Base-by-base conservation (phyloP, 2,329 filamentous ascomycete species). In the Dothideomycetidae sp. region DNA sequence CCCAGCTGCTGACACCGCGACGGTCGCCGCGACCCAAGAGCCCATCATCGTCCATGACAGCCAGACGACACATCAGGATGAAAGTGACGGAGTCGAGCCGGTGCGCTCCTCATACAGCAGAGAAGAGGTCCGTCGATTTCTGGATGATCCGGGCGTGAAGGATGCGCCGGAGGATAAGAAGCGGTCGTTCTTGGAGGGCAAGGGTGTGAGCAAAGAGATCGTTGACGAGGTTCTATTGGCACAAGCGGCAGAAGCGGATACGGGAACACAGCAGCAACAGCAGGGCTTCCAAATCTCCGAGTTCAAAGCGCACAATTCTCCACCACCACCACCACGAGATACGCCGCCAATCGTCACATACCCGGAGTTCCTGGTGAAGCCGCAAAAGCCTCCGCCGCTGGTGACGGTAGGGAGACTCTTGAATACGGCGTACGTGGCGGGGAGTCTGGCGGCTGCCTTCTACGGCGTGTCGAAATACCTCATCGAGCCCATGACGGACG, bases 381-480 rank as follows among this genome's bases (percentile, higher is more conserved):
- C 71, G 7, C 60, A 65, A 44, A 71, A 72, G 45, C 70, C 70
- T 7, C 70, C 73, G 10, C 73, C 70, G 57, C 57, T 72, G 59
- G 49, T 78, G 19, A 75, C 71, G 5, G 62, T 71, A 34, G 56
- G 58, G n/a, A 66, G 66, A 21, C 57, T 77, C 3, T 49, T 71
- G 19, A 71, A 66, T 45, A 70, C 71, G 2, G 56, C 70, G 38
- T 77, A 77, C 44, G 59, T 66, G 13, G 61, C 70, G 9, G 67
- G 67, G 7, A 71, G 68, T 3, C 50, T 73, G 4, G 67, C 68
- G 13, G 65, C 71, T 3, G 61, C 63, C 29, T 57, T 83, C 42
- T 85, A 86, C 55, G 81, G 78, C 45, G 67, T 77, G 4, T 77
- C 75, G 48, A 78, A 73, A 48, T 81, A 73, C 53, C 64, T 83